Conservation (phyloP, 2,329 filamentous ascomycete genomes). For the Volutella citrinella region DNA sequence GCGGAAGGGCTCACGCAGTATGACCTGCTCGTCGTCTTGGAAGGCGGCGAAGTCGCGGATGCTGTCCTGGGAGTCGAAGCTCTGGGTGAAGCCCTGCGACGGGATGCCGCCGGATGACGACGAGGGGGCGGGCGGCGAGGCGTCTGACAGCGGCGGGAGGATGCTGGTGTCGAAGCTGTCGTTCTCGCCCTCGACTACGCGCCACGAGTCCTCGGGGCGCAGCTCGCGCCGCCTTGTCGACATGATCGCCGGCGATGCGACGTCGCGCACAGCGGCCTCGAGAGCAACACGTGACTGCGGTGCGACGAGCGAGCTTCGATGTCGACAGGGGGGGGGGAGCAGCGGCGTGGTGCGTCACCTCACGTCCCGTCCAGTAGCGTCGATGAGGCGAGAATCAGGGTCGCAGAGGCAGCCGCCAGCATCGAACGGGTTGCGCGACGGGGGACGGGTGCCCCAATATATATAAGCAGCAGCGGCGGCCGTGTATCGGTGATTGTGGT, state of each 20-base stretch:
- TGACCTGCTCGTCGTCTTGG: constrained; percentile 54
- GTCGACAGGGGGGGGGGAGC: too few relatives aligned
- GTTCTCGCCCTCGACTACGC: constrained; percentile 59
- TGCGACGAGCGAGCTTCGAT: background rate
- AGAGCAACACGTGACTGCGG: background rate
- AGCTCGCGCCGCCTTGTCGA: constrained; percentile 21
- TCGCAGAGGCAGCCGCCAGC: too few relatives aligned
- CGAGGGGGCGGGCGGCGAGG: constrained; percentile 30
- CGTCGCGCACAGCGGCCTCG: background rate
- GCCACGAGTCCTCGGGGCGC: constrained; percentile 54
- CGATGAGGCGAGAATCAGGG: too few relatives aligned
- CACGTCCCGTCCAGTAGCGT: too few relatives aligned
- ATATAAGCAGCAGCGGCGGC: too few relatives aligned
- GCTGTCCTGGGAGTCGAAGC: constrained; percentile 52
- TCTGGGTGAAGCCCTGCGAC: constrained; percentile 46
- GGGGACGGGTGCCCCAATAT: too few relatives aligned
- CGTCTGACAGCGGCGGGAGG: constrained; percentile 41
- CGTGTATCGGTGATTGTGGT: too few relatives aligned
- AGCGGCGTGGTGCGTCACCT: too few relatives aligned
- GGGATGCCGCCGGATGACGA: constrained; percentile 34
- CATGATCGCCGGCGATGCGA: constrained; percentile 15
- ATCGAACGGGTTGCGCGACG: too few relatives aligned
- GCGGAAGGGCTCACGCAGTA: constrained; percentile 53
- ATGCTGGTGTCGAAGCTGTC: constrained; percentile 59
- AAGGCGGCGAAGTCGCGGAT: constrained; percentile 51